Base-by-base conservation (phyloP, 1,284 basidiomycete species). In the Apiotrichum akiyoshidainum region DNA sequence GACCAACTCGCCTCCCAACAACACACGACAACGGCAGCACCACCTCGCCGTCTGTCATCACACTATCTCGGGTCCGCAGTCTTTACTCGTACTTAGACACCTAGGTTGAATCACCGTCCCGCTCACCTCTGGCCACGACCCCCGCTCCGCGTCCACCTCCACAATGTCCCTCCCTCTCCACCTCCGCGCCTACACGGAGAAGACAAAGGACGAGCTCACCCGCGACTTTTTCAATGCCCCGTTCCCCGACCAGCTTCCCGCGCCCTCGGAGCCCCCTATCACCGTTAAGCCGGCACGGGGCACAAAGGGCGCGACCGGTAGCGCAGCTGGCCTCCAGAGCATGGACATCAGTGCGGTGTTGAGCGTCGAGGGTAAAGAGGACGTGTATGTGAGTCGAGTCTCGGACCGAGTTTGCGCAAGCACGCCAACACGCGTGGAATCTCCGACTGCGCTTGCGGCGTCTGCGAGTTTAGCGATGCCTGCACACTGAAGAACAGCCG, bases 301-400 rank as follows among this genome's bases (percentile, higher is more conserved):
- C 21, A 33, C 54, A 19, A 21, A 26, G n/a, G 40, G 26, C 14
- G 44, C 47, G 21, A 26, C 41, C 22, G 54, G 59, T 13, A 55
- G 49, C 16, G 58, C 58, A 17, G 53, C 57, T 1, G 68, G 68
- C 2, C 57, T 70, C 39, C 68, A 75, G 52, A 85, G 83, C 76
- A 89, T 92, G 84, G 92, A 96, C 63, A 92, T 96, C 65, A 92
- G 87, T 68, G 91, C 92, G 16, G 89, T 95, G 37, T 80, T 97
- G 60, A 90, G 86, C 70, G 81, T 96, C 40, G 82, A 91, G 64
- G 90, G 87, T 21, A 83, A 89, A 66, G 90, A 93, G 77, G 92
- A 96, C 70, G 89, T 92, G 50, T 95, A 94, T 80, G 92, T 94
- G 80, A 82, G 92, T 86, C 3, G 4, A 14, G 37, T 19, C 21